phyloP scores from a whole-genome alignment of 805 yeast species.

The Debaryomyces maramus region DNA sequence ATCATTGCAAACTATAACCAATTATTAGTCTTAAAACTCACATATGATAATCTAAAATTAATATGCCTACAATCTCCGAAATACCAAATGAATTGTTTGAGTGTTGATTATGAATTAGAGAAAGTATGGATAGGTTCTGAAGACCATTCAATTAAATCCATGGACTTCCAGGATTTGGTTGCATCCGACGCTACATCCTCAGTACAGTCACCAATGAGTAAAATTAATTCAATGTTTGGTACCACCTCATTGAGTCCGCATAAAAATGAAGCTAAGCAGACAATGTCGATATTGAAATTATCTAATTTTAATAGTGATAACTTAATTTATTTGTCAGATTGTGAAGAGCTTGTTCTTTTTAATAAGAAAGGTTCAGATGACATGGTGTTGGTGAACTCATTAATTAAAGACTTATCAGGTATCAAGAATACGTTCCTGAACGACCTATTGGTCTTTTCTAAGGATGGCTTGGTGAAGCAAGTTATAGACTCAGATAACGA shows the following conservation, averaged over 20 bases:
- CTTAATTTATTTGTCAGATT: conserved; percentile 33
- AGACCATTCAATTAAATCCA: conserved; percentile 10
- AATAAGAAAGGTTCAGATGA: conserved; percentile 14
- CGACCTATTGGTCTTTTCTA: conserved; percentile 42
- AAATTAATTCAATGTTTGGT: background rate
- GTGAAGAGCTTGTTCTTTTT: conserved; percentile 36
- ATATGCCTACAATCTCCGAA: conserved; percentile 15
- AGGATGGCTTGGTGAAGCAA: conserved; percentile 38
- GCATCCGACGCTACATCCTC: conserved; percentile 1
- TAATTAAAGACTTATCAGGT: conserved; percentile 40
- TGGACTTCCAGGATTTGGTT: conserved; percentile 10
- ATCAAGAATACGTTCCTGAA: conserved; percentile 32
- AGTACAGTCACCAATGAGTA: background rate
- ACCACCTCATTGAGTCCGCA: conserved; percentile 1
- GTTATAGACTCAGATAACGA: conserved; percentile 12
- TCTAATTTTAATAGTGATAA: conserved; percentile 19
- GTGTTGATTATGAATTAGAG: conserved; percentile 18
- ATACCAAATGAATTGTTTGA: conserved; percentile 17
- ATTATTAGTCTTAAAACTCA: conserved; percentile 27
- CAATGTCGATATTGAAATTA: conserved; percentile 25
- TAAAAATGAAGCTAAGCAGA: conserved; percentile 2
- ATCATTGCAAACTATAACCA: conserved; percentile 34
- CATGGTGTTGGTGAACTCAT: conserved; percentile 30
- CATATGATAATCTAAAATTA: conserved; percentile 16
- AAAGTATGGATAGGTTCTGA: conserved; percentile 28